phyloP scores from a whole-genome alignment of 768 basidiomycete genomes.

The Naganishia antarctica region DNA sequence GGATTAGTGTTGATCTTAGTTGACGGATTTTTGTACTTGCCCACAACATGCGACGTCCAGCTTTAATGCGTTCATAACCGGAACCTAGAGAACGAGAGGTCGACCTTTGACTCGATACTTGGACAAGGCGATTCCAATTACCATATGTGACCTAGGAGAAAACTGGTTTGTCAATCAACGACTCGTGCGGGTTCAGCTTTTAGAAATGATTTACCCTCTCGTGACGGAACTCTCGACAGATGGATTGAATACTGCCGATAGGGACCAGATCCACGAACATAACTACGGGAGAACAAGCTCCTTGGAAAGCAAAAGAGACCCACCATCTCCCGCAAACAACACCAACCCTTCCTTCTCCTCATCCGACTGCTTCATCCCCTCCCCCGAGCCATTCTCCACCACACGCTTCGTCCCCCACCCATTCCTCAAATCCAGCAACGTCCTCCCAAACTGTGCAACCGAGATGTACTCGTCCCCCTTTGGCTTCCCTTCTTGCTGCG shows the following conservation, averaged over 20 bases:
- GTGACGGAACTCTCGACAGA: slow-evolving; percentile 82
- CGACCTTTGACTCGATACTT: slow-evolving; percentile 54
- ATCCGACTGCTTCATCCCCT: slow-evolving; percentile 45
- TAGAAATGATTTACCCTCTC: slow-evolving; percentile 57
- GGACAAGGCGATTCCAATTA: neutral
- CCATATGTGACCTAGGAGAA: slow-evolving; percentile 22
- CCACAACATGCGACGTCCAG: slow-evolving; percentile 72
- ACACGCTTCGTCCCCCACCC: slow-evolving; percentile 52
- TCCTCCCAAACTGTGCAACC: slow-evolving; percentile 76
- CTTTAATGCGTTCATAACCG: slow-evolving; percentile 74
- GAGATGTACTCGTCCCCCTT: slow-evolving; percentile 64
- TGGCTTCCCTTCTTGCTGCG: slow-evolving; percentile 6
- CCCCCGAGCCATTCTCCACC: slow-evolving; percentile 5
- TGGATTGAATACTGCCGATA: slow-evolving; percentile 62
- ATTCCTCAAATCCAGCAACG: slow-evolving; percentile 61
- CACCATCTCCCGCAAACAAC: slow-evolving; percentile 74
- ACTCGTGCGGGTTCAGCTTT: neutral
- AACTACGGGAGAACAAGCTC: neutral
- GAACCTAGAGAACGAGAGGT: slow-evolving; percentile 39
- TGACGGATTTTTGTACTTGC: slow-evolving; percentile 51
- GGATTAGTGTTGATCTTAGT: neutral
- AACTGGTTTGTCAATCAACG: neutral
- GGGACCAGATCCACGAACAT: neutral
- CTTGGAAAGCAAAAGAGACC: neutral
- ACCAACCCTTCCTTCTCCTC: slow-evolving; percentile 66